phyloP scores from a whole-genome alignment of 1,284 basidiomycete species.

The Apiotrichum sp. region DNA sequence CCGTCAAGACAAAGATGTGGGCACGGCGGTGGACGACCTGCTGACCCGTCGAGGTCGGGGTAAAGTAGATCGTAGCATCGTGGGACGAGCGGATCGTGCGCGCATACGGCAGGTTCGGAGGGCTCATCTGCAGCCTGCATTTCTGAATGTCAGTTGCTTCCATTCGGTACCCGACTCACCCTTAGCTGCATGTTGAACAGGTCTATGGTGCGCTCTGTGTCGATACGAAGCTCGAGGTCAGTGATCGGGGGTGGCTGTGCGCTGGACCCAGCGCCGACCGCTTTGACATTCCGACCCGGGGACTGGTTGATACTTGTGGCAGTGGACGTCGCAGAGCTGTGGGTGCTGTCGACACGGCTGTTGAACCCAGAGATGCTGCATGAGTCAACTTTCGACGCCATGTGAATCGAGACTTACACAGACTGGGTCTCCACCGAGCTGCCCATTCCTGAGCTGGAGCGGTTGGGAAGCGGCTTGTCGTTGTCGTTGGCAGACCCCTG shows the following conservation, averaged over 20 bases:
- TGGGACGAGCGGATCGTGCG: constrained; percentile 70
- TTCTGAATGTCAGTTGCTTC: constrained; percentile 51
- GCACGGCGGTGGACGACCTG: constrained; percentile 70
- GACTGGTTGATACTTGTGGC: constrained; percentile 35
- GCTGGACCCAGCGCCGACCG: background rate
- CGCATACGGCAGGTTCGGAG: constrained; percentile 71
- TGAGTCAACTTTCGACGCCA: constrained; percentile 9
- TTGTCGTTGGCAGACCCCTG: constrained; percentile 15
- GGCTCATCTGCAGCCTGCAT: constrained; percentile 85
- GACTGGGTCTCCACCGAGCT: constrained; percentile 37
- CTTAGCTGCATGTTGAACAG: constrained; percentile 95
- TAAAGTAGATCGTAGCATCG: constrained; percentile 71
- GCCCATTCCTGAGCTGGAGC: constrained; percentile 33
- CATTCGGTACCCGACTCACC: constrained; percentile 49
- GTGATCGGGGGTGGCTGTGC: constrained; percentile 52
- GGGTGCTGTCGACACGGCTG: constrained; percentile 34
- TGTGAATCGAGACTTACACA: constrained; percentile 25
- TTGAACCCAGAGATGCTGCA: constrained; percentile 39
- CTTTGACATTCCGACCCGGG: constrained; percentile 26
- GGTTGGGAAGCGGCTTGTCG: constrained; percentile 31
- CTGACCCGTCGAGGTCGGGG: constrained; percentile 65
- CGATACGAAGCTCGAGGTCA: constrained; percentile 75
- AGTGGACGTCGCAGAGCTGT: constrained; percentile 35
- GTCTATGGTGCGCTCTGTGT: constrained; percentile 75
- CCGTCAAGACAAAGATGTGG: constrained; percentile 84